Base-by-base conservation (phyloP, 202 grass and related monocot genomes). In the Digitaria exilis region DNA sequence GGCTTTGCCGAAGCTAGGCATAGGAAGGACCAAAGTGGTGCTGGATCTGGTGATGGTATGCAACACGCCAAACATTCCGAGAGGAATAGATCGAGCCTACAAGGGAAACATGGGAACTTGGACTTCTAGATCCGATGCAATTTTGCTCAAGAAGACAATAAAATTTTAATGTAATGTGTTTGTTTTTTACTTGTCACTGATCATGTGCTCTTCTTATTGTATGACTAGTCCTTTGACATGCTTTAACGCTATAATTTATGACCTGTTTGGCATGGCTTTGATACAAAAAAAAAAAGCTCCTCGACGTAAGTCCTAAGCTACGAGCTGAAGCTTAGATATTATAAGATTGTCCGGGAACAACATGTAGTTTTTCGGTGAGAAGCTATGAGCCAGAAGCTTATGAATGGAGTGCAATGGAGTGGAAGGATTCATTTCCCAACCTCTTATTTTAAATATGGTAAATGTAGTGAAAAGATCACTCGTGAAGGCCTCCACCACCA, bases 1-100 rank as follows among this genome's bases (percentile, higher is more conserved):
- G 96, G 92, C 72, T 65, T n/a, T 95, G 69, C 91, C 91, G n/a
- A 95, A 94, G 83, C 87, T 98, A 56, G 91, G 93, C 62, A 90
- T 98, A 77, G 96, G 93, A 80, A 96, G 93, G 58, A 45, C 78
- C 55, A 95, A 85, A 84, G 77, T 21, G 4, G 30, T 45, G 74
- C 50, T 80, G 85, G 58, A 62, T 69, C 56, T 22, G 82, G 80
- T 29, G 73, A 80, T 29, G 25, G 45, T 42, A 80, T 84, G 28
- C 71, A 69, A 29, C 82, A 29, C 80, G 71, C 21, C 66, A 80
- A 68, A 69, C 75, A 13, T 52, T 48, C 81, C 9, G 86, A 79
- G 85, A 71, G 78, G 67, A 84, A 71, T 44, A 45, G 61, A 50
- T 85, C 44, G 4, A 87, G 70, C 69, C 68, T 98, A 58, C 82